Evolutionary conservation across 1,284 basidiomycete genomes (phyloP), one percentile per base, ranked within the genome.

Genomic region (Cryptococcus sp.): DNA sequence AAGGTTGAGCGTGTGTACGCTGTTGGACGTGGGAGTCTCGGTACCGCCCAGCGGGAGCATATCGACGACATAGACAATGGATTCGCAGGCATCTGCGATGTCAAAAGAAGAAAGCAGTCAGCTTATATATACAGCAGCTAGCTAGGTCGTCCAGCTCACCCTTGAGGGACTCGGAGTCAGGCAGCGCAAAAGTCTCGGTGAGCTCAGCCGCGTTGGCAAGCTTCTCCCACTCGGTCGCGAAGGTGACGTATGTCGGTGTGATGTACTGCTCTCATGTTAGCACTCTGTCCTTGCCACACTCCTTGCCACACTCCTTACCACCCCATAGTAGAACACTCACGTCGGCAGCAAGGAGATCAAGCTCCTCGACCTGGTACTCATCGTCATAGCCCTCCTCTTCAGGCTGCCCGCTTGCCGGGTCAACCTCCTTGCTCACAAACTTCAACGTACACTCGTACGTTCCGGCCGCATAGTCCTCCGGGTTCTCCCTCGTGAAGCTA

Each of bases 301-400:
- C 35, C 4, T 1, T 93, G 90, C 20, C 8, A 28, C 28, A 33
- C 28, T 4, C 5, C 28, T 33, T 33, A 5, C n/a, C 6, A 42
- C 33, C 23, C 21, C 12, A 46, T 28, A 44, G 13, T 6, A 11
- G 3, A 18, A 18, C 3, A 72, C 71, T 67, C 56, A 75, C 73
- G 57, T 92, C 90, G 33, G 87, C 86, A 4, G 90, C 91, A 55
- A 87, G 87, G 48, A 99, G 80, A 72, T 98, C 96, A 55, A 97
- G 84, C 64, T 98, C 96, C 77, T 98, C 95, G 43, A 97, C 82
- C 76, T 93, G 89, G 79, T 99, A 99, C 78, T 98, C 95, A 80
- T 98, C 96, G 73, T 93, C 89, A 78, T 98, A 99, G 7, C 96
- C 96, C 63, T 98, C 94, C 66, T 91, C 91, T 77, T 99, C 96